Evolutionary conservation across 805 yeast genomes (phyloP), one percentile per base, ranked within the genome.

Genomic region (Ogataea pini): DNA sequence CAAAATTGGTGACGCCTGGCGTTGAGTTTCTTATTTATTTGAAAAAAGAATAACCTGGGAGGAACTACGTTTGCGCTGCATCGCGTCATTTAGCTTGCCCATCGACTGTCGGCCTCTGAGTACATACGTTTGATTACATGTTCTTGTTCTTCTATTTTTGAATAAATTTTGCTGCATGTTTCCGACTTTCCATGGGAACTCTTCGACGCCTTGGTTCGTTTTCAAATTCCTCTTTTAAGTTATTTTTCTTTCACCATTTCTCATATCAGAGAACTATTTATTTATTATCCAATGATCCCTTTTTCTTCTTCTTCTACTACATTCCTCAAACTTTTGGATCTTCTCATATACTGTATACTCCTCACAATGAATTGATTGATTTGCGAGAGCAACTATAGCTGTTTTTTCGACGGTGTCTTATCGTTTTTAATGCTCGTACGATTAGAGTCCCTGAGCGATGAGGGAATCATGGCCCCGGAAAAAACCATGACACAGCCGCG

Each of bases 141-240:
- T 34, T 34, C 24, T 34, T 34, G 24, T 34, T 34, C 37, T 34
- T 34, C 37, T 36, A 36, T 19, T 27, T 39, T 27, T 39, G 42
- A 39, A 39, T 39, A 39, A 39, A 39, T 27, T 39, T 22, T 39
- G 42, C 42, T 39, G 42, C 32, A 39, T 39, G 42, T 39, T 39
- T 39, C 24, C 42, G 42, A 27, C 42, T 16, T n/a, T 39, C 33
- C 14, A 10, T 39, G 31, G 42, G 42, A 19, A 13, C 37, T 12
- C 5, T 17, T 19, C 37, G 37, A 34, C 37, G 19, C 37, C 10
- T 18, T 19, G 13, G 24, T 17, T 34, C 37, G 37, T 34, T 34
- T 34, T 34, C 37, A 34, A 19, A 5, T 34, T 34, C 37, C 37
- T 34, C 20, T 34, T 34, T 34, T 17, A 3, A 34, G 3, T 19